Base-by-base conservation (phyloP, 2,329 filamentous ascomycete species). In the Phaeosphaeriaceae sp. region DNA sequence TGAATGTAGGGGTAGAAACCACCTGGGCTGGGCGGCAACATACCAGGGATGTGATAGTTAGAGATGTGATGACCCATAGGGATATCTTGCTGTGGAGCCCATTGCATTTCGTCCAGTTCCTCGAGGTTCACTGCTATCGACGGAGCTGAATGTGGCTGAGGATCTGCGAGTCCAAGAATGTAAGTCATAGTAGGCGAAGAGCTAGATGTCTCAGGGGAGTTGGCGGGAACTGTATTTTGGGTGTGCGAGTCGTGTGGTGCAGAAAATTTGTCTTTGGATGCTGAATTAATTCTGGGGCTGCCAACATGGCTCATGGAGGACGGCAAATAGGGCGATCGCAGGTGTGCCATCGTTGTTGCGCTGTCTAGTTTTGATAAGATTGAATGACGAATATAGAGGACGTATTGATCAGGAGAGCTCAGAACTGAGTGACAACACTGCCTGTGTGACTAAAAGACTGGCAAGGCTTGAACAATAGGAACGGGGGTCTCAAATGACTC, bases 321-420 rank as follows among this genome's bases (percentile, higher is more conserved):
- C n/a, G 59, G 37, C 36, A 50, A 61, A 46, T 53, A 62, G 52
- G 64, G 60, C 54, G 69, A 66, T 44, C 59, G 58, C 41, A 61
- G 56, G 50, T 59, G 64, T 60, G 60, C 58, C 71, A 72, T 72
- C 32, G 51, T 53, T 48, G 56, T 61, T 64, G 61, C 58, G 64
- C 53, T 65, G 65, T 60, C 58, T 60, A 29, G 33, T 47, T 57
- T 52, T 60, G 50, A 59, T 58, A 42, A 55, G 60, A 20, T 50
- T 54, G 21, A 43, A 46, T 21, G 42, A 40, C 39, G 45, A 41
- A 44, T 46, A 37, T 21, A 39, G 38, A 34, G 55, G 58, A 47
- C 46, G 58, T 65, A 57, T 64, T 41, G 51, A 50, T 40, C 42
- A 39, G 40, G 36, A 56, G 50, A 46, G 57, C 42, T 48, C 48